Evolutionary conservation across 768 basidiomycete genomes (phyloP).

Genomic region (Calocybe cyanea): DNA sequence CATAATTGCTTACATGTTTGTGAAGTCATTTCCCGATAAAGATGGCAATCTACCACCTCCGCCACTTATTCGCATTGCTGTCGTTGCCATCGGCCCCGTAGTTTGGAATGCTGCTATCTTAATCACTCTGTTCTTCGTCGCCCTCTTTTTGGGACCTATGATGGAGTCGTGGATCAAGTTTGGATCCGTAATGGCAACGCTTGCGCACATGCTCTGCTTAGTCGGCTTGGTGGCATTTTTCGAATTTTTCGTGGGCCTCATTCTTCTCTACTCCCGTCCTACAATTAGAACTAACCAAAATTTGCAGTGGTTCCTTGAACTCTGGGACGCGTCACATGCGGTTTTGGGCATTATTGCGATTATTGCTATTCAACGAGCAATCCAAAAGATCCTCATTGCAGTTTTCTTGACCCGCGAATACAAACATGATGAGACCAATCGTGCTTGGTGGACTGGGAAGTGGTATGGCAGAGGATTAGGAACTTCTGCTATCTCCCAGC

Average conservation of each 20-base stretch:
- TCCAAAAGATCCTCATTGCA: constrained; percentile 92
- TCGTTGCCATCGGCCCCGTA: constrained; percentile 89
- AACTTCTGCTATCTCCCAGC: constrained; percentile 85
- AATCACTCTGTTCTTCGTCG: constrained; percentile 80
- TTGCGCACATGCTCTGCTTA: constrained; percentile 81
- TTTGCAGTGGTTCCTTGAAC: constrained; percentile 88
- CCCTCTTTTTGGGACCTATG: constrained; percentile 91
- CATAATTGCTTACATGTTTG: constrained; percentile 85
- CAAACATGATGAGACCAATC: constrained; percentile 98
- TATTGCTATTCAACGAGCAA: constrained; percentile 84
- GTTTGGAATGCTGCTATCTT: constrained; percentile 93
- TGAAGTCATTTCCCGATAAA: constrained; percentile 80
- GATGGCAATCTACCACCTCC: constrained; percentile 68
- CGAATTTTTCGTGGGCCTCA: constrained; percentile 87
- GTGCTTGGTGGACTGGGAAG: constrained; percentile 98
- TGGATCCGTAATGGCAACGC: constrained; percentile 86
- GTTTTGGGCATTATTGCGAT: constrained; percentile 90
- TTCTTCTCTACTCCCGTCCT: constrained; percentile 11
- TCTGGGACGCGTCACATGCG: constrained; percentile 96
- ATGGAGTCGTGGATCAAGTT: constrained; percentile 83
- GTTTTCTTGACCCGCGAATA: constrained; percentile 95
- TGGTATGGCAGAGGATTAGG: constrained; percentile 97
- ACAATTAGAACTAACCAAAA: constrained; percentile 19
- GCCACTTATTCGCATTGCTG: constrained; percentile 81
- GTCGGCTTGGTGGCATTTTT: constrained; percentile 87